phyloP scores from a whole-genome alignment of 352 stramenopile species.

The Aphanomyces euteiches region DNA sequence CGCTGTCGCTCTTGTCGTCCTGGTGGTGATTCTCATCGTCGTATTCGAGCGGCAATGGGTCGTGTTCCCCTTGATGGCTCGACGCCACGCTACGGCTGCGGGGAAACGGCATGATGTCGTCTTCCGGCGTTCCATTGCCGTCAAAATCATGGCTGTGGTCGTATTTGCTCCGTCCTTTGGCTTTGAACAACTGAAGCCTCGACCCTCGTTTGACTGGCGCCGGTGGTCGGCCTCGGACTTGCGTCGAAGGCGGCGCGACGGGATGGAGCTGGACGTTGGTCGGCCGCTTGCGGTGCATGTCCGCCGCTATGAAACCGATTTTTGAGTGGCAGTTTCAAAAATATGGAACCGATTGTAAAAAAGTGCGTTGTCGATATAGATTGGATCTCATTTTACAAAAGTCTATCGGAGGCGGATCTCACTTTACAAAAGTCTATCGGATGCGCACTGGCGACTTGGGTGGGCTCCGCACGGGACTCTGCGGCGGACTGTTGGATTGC shows the following conservation, averaged over 20 bases:
- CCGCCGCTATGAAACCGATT: no score
- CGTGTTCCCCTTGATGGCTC: not conserved
- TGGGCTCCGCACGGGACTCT: slow-evolving; percentile 16
- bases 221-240: no score
- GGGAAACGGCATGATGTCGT: not conserved
- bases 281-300: no score
- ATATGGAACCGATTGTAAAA: not conserved
- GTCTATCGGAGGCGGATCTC: not conserved
- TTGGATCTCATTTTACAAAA: not conserved
- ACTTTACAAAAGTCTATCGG: slow-evolving; percentile 14
- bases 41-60: not conserved
- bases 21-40: not conserved
- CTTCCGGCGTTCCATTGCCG: not conserved
- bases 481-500: slow-evolving; percentile 27
- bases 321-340: not conserved
- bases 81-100: not conserved
- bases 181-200: slow-evolving; percentile 5
- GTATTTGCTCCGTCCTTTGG: slow-evolving; percentile 10
- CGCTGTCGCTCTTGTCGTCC: no score
- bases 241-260: not conserved
- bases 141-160: slow-evolving; percentile 20
- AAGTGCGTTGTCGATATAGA: not conserved
- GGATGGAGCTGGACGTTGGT: not conserved
- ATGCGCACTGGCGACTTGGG: slow-evolving; percentile 26
- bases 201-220: not conserved